Evolutionary conservation across 768 basidiomycete genomes (phyloP).

Genomic region (Mycena kentingensis): DNA sequence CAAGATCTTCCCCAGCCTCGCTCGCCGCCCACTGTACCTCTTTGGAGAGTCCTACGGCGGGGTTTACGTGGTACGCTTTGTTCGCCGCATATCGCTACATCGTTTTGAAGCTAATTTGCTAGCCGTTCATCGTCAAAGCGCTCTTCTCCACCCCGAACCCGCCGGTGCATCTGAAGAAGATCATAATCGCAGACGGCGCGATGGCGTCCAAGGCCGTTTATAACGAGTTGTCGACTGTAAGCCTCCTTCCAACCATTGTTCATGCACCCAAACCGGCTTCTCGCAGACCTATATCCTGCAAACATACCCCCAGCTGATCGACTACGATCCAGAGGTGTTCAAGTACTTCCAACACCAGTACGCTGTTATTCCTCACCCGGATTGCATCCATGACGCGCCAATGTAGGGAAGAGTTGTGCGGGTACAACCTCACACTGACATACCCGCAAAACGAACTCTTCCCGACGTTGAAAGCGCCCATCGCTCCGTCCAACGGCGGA

Average conservation of each 20-base stretch:
- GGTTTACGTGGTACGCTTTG: constrained; percentile 55
- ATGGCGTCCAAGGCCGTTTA: constrained; percentile 53
- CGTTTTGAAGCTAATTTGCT: neutral
- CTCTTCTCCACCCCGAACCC: constrained; percentile 63
- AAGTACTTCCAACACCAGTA: constrained; percentile 70
- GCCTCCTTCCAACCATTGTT: constrained; percentile 18
- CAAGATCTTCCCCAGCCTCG: constrained; percentile 71
- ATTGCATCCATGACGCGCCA: neutral
- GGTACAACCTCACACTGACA: constrained; percentile 64
- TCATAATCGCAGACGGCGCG: constrained; percentile 70
- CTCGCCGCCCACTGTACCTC: constrained; percentile 65
- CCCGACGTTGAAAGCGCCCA: constrained; percentile 46
- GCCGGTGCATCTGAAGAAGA: constrained; percentile 67
- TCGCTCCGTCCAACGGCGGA: constrained; percentile 13
- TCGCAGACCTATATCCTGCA: constrained; percentile 30
- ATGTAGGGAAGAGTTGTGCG: constrained; percentile 57
- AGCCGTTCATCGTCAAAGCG: constrained; percentile 71
- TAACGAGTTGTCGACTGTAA: constrained; percentile 56
- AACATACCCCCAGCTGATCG: constrained; percentile 78
- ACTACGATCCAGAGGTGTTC: constrained; percentile 65
- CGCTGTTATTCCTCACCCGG: constrained; percentile 23
- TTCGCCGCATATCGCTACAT: neutral
- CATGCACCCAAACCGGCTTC: neutral
- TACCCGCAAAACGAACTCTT: constrained; percentile 64
- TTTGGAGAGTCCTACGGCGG: constrained; percentile 80